phyloP scores from a whole-genome alignment of 805 yeast genomes.

The Clavispora santaluciae region DNA sequence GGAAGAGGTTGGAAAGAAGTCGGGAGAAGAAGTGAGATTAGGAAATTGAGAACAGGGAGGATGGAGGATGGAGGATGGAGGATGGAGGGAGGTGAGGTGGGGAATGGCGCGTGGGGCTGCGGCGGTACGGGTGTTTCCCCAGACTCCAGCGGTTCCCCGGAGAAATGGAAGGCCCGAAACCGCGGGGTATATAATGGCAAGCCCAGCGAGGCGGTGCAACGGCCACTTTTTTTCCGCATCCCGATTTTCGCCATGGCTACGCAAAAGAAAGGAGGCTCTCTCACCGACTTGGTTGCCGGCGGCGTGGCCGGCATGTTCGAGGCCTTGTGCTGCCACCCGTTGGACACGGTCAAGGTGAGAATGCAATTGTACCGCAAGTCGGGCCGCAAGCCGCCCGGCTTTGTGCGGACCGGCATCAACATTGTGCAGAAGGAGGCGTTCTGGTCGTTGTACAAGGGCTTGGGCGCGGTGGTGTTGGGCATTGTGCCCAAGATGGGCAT shows the following conservation, averaged over 20 bases:
- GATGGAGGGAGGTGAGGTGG: neutral
- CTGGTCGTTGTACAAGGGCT: slow-evolving; percentile 86
- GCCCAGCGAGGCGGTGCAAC: neutral
- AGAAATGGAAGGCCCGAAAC: slow-evolving; percentile 9
- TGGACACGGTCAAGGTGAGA: slow-evolving; percentile 94
- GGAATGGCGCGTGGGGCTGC: neutral
- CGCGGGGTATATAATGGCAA: slow-evolving; percentile 10
- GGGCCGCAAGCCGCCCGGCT: slow-evolving; percentile 81
- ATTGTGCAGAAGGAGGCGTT: slow-evolving; percentile 79
- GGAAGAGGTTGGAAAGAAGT: neutral
- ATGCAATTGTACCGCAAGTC: slow-evolving; percentile 84
- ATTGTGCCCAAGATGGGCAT: slow-evolving; percentile 98
- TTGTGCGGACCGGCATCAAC: slow-evolving; percentile 71
- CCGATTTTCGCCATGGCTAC: slow-evolving; percentile 7
- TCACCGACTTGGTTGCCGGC: slow-evolving; percentile 79
- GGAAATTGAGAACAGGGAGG: too few relatives aligned
- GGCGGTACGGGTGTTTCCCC: slow-evolving; percentile 1
- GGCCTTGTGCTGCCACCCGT: slow-evolving; percentile 97
- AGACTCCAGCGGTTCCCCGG: slow-evolving; percentile 9
- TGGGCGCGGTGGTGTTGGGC: slow-evolving; percentile 96
- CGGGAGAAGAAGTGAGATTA: neutral
- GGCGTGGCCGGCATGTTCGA: slow-evolving; percentile 97
- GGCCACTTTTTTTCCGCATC: neutral
- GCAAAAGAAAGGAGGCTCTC: slow-evolving; percentile 36
- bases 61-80: neutral